These are phyloP conservation scores for Collybiopsis confluens DNA, from an alignment of 768 basidiomycete genomes.

Conservation along the genomic window DNA sequence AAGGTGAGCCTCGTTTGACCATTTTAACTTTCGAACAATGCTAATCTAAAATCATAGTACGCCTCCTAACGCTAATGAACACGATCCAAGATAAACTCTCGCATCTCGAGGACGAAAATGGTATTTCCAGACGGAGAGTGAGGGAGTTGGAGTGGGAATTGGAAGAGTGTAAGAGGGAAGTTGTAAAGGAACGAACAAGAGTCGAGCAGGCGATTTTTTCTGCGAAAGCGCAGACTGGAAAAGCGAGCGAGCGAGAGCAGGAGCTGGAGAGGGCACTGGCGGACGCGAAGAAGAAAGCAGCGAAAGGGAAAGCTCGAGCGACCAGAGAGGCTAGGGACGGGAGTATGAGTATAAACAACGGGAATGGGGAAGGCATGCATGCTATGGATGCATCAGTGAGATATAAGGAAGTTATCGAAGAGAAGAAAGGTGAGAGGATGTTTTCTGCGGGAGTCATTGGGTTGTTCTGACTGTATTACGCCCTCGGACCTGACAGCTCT, in stretches of 20 bases:
- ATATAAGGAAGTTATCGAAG: constrained; percentile 77
- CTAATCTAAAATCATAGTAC: too few species aligned
- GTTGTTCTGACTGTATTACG: too few species aligned
- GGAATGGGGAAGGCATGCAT: background rate
- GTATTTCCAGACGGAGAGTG: constrained; percentile 77
- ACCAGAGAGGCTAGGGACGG: constrained; percentile 36
- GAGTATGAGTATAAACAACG: constrained; percentile 17
- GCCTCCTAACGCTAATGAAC: constrained; percentile 56
- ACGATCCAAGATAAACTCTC: constrained; percentile 64
- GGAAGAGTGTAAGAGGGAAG: constrained; percentile 78
- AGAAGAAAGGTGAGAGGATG: constrained; percentile 70
- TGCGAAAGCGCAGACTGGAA: constrained; percentile 20
- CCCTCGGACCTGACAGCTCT: too few species aligned
- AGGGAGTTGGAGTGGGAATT: constrained; percentile 84
- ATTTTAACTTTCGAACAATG: too few species aligned
- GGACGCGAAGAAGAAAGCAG: constrained; percentile 12
- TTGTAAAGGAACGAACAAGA: constrained; percentile 62
- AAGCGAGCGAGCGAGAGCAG: background rate
- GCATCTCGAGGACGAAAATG: constrained; percentile 77
- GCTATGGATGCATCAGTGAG: constrained; percentile 42
- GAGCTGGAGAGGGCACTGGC: constrained; percentile 21
- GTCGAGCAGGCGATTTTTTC: constrained; percentile 46
- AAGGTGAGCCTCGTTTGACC: constrained; percentile 41
- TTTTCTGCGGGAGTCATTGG: too few species aligned
- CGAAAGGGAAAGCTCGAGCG: constrained; percentile 17